Conservation (phyloP, 139 green algal species). For the Dunaliella sp. region DNA sequence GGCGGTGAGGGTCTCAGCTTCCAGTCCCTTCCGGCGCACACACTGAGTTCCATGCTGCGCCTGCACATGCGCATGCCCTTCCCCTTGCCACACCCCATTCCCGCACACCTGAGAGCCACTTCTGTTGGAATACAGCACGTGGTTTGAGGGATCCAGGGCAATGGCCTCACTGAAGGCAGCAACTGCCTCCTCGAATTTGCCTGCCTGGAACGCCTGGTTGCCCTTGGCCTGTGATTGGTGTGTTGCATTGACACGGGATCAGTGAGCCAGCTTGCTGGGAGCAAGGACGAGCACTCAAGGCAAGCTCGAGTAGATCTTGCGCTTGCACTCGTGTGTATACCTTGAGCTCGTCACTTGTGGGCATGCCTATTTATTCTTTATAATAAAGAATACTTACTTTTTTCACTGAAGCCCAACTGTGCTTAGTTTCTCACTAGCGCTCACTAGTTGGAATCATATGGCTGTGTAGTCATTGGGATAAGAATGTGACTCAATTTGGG, state of each 20-base stretch:
- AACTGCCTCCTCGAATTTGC: conserved; percentile 81
- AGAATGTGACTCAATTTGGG: no score
- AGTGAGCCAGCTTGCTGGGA: not conserved
- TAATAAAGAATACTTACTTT: no score
- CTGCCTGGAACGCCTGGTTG: conserved; percentile 87
- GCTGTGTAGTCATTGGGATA: no score
- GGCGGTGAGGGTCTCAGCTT: not conserved
- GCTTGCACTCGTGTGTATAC: not conserved
- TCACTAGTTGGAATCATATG: no score
- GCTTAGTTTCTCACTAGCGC: no score
- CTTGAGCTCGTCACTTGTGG: not conserved
- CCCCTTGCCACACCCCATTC: no score
- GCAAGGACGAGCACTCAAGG: not conserved
- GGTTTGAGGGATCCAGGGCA: conserved; percentile 78
- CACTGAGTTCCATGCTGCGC: no score
- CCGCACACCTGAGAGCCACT: conserved; percentile 72
- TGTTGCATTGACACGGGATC: conserved; percentile 40
- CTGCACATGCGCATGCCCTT: no score
- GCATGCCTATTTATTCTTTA: not conserved
- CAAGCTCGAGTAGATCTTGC: not conserved
- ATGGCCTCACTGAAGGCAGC: conserved; percentile 84
- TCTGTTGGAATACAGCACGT: conserved; percentile 96
- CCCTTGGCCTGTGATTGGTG: conserved; percentile 87
- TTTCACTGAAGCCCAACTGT: no score
- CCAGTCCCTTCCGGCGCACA: not conserved